Conservation (phyloP, 495 filamentous ascomycete genomes). For the Trichocladium antarcticum region DNA sequence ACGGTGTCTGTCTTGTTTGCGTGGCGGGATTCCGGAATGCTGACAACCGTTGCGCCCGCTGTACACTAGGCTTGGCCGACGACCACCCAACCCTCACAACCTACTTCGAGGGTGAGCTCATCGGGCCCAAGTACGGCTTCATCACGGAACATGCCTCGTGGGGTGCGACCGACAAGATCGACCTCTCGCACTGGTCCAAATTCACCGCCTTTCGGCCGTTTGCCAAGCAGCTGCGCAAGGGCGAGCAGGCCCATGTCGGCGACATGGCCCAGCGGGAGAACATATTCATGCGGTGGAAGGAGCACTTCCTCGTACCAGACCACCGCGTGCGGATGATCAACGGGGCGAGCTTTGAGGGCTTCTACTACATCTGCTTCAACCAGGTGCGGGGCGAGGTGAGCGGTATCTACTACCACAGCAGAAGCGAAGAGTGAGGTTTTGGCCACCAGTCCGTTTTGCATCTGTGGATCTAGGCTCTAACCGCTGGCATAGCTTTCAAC, state of each 20-base stretch:
- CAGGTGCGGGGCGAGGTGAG: slow-evolving; percentile 72
- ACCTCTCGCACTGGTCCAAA: slow-evolving; percentile 85
- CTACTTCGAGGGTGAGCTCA: slow-evolving; percentile 98
- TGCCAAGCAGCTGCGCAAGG: slow-evolving; percentile 58
- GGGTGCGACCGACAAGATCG: slow-evolving; percentile 87
- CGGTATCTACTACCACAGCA: slow-evolving; percentile 96
- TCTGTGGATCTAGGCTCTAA: background rate
- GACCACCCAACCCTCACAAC: slow-evolving; percentile 94
- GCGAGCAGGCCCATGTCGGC: slow-evolving; percentile 39
- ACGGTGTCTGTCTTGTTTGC: background rate
- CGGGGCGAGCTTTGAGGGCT: slow-evolving; percentile 94
- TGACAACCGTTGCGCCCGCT: no score
- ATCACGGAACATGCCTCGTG: slow-evolving; percentile 79
- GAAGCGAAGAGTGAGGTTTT: slow-evolving; percentile 83
- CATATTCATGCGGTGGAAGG: slow-evolving; percentile 99
- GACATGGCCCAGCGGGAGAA: slow-evolving; percentile 76
- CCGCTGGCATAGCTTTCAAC: slow-evolving; percentile 57
- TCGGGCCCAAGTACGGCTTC: slow-evolving; percentile 89
- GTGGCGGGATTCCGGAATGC: no score
- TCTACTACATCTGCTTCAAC: slow-evolving; percentile 99
- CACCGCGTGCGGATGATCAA: slow-evolving; percentile 81
- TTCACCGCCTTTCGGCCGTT: slow-evolving; percentile 79
- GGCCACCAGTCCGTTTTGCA: background rate
- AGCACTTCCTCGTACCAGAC: slow-evolving; percentile 94
- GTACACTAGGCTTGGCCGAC: slow-evolving; percentile 74